phyloP scores from a whole-genome alignment of 768 basidiomycete genomes.

The Phlebiopsis flavidoalba region DNA sequence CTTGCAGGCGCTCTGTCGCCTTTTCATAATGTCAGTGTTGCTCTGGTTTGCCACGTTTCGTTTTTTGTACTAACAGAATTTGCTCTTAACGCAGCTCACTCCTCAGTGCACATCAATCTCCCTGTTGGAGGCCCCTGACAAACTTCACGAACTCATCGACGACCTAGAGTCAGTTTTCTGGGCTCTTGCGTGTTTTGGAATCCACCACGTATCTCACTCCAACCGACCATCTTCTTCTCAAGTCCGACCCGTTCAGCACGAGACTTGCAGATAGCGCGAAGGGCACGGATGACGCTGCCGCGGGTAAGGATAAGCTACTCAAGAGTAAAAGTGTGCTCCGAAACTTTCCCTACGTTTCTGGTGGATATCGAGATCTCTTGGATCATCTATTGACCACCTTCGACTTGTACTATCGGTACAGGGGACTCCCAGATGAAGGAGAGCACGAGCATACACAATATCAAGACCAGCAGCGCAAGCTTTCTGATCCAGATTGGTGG shows the following conservation, averaged over 20 bases:
- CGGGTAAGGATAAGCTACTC: neutral
- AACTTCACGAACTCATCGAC: neutral
- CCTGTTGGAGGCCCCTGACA: neutral
- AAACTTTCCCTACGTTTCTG: neutral
- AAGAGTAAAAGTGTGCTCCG: neutral
- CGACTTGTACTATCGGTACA: neutral
- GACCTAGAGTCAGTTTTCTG: neutral
- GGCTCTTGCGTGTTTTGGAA: neutral
- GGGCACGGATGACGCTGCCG: neutral
- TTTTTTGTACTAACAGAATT: too few species aligned
- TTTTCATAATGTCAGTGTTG: too few species aligned
- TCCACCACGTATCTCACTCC: neutral
- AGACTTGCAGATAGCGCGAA: neutral
- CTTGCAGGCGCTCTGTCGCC: too few species aligned
- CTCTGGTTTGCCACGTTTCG: too few species aligned
- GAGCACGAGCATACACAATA: neutral
- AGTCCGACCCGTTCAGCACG: neutral
- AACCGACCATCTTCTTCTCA: neutral
- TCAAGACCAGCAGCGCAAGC: neutral
- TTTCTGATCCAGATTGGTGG: neutral
- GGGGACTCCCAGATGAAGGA: neutral
- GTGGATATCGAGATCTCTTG: neutral
- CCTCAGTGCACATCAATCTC: neutral
- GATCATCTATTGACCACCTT: neutral
- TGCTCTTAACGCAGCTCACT: neutral